A percentile compares a stretch with the other conserved stretches of the same genome.
These are phyloP conservation scores for Saxophila tyrrhenica DNA, from an alignment of 495 filamentous ascomycete species.

Conservation along the genomic window DNA sequence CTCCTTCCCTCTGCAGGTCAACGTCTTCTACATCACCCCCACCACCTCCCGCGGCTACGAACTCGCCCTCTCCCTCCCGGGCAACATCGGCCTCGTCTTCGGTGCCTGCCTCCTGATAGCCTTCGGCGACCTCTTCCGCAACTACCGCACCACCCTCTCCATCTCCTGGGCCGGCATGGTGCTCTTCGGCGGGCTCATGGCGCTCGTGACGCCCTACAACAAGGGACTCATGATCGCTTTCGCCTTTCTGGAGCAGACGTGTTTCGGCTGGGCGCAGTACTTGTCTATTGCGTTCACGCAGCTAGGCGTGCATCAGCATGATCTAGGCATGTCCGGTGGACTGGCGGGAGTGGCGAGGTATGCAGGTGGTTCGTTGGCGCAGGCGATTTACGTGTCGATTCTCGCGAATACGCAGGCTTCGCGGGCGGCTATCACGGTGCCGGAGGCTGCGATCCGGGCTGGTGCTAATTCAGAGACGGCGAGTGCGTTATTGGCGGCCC, in stretches of 20 bases:
- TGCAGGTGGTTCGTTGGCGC: conserved; percentile 26
- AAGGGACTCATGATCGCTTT: conserved; percentile 30
- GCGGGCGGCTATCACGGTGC: conserved; percentile 17
- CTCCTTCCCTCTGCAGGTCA: conserved; percentile 6
- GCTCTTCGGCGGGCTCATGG: conserved; percentile 23
- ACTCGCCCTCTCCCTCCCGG: conserved; percentile 23
- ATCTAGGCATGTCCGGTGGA: conserved; percentile 25
- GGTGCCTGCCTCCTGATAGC: conserved; percentile 25
- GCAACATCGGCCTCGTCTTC: conserved; percentile 24
- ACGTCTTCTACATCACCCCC: conserved; percentile 22
- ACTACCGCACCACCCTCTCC: conserved; percentile 26
- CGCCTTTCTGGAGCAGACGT: conserved; percentile 25
- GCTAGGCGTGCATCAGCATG: conserved; percentile 25
- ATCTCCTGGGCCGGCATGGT: conserved; percentile 26
- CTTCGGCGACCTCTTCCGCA: conserved; percentile 25
- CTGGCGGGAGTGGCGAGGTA: conserved; percentile 23
- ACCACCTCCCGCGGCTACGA: conserved; percentile 19
- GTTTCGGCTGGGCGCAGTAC: conserved; percentile 26
- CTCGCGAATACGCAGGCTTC: conserved; percentile 24
- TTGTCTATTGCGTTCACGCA: conserved; percentile 26
- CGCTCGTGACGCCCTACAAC: conserved; percentile 22
- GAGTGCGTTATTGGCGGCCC: conserved; percentile 22
- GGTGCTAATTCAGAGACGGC: conserved; percentile 19
- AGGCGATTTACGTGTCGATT: conserved; percentile 28
- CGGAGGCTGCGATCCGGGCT: conserved; percentile 22